A percentile compares a stretch with the other conserved stretches of the same genome.
Conservation (phyloP, 352 stramenopile species). For the Phytophthora idaei region DNA sequence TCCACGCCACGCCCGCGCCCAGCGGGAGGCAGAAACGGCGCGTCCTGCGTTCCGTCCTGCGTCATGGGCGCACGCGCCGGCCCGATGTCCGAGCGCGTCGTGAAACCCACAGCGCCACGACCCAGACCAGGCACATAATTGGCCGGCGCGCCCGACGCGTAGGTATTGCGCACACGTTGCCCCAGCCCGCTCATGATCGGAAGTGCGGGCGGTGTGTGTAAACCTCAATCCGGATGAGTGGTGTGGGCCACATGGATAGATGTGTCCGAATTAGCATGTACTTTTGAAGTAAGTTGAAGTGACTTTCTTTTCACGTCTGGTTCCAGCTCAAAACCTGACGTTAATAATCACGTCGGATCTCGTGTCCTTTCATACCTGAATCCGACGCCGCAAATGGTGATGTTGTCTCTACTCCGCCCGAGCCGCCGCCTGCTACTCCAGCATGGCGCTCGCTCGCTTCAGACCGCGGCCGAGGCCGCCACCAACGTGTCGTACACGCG, state of each 20-base stretch:
- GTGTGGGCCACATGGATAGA: background rate
- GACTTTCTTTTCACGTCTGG: background rate
- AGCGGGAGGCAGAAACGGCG: slow-evolving; percentile 73
- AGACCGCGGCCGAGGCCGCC: slow-evolving; percentile 73
- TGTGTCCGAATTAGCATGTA: too few species aligned
- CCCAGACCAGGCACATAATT: slow-evolving; percentile 97
- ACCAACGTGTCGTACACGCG: slow-evolving; percentile 80
- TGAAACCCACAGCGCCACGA: slow-evolving; percentile 96
- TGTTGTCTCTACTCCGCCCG: slow-evolving; percentile 51
- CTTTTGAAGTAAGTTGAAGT: too few species aligned
- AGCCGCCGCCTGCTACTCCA: slow-evolving; percentile 26
- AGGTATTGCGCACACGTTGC: slow-evolving; percentile 75
- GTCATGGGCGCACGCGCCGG: slow-evolving; percentile 76
- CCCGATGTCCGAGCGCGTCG: slow-evolving; percentile 97
- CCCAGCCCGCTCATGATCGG: slow-evolving; percentile 70
- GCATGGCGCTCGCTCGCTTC: slow-evolving; percentile 45
- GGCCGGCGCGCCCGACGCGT: slow-evolving; percentile 89
- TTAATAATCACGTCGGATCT: slow-evolving; percentile 9
- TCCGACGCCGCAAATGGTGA: slow-evolving; percentile 22
- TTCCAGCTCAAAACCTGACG: background rate
- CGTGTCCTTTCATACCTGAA: slow-evolving; percentile 23
- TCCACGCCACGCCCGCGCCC: slow-evolving; percentile 63
- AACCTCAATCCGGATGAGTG: background rate
- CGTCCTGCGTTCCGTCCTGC: slow-evolving; percentile 64
- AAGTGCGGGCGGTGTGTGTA: background rate